Conservation (phyloP, 108 stramenopile genomes). For the Hondaea fermentalgiana region DNA sequence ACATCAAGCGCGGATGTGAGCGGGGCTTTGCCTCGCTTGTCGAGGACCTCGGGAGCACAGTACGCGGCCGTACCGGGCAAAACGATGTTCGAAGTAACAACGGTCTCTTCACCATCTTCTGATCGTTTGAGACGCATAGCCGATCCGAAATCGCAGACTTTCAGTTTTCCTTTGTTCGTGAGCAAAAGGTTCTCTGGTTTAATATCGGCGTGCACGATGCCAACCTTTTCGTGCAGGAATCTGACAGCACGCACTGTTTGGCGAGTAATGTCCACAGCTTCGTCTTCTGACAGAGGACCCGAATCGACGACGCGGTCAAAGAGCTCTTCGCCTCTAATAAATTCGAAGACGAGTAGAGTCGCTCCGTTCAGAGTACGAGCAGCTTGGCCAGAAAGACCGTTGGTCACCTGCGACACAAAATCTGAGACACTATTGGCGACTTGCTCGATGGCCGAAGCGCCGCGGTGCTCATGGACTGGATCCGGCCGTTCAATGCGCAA, state of each 20-base stretch:
- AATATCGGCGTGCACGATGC: background rate
- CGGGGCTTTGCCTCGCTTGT: background rate
- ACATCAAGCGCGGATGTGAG: background rate
- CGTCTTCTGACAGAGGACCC: background rate
- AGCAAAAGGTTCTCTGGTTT: slow-evolving; percentile 7
- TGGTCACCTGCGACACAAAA: too few relatives aligned
- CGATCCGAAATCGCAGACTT: background rate
- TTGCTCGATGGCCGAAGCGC: background rate
- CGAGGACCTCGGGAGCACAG: background rate
- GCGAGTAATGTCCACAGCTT: background rate
- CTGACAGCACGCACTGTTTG: background rate
- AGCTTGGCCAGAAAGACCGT: background rate
- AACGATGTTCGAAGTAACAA: background rate
- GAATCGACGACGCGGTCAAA: background rate
- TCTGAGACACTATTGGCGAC: background rate
- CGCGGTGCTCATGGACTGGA: background rate
- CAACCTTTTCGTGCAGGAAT: background rate
- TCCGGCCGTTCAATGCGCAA: background rate
- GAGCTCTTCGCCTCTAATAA: background rate
- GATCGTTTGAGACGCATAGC: background rate
- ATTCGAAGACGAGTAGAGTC: background rate
- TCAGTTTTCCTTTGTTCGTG: background rate
- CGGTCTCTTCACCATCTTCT: background rate
- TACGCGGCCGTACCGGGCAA: background rate
- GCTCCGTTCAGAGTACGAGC: background rate